phyloP scores from a whole-genome alignment of 208 protist species.

The Trichomonas gallinae region DNA sequence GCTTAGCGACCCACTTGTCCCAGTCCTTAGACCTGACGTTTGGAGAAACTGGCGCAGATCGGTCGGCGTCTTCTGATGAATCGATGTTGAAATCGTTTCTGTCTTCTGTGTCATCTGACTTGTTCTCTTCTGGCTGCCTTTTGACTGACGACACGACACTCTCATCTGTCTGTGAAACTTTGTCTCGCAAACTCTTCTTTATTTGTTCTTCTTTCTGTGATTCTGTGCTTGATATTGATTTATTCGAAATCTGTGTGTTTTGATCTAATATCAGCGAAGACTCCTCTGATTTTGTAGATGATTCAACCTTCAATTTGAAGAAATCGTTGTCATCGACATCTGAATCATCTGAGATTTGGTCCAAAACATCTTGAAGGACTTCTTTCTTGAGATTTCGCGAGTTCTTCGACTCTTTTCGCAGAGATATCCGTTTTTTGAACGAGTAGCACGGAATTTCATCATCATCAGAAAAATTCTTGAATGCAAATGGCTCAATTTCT shows the following conservation, averaged over 20 bases:
- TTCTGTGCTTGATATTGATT: not conserved
- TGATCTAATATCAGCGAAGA: not conserved
- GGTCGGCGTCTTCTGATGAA: not conserved
- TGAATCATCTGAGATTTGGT: not conserved
- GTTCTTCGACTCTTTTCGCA: not conserved
- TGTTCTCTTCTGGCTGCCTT: not conserved
- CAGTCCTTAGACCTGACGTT: not conserved
- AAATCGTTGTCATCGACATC: not conserved
- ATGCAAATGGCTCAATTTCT: not conserved
- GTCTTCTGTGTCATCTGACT: not conserved
- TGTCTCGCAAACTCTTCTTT: not conserved
- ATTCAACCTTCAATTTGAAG: not conserved
- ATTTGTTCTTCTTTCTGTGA: not conserved
- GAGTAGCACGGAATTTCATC: not conserved
- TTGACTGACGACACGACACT: not conserved
- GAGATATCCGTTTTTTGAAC: not conserved
- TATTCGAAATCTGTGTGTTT: not conserved
- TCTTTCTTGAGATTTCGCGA: not conserved
- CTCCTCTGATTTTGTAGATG: not conserved
- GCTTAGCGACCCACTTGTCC: not conserved
- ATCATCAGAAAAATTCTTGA: not conserved
- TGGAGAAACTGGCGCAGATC: not conserved
- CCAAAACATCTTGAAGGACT: not conserved
- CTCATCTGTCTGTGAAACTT: not conserved
- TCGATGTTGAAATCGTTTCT: not conserved